Evolutionary conservation across 2,329 filamentous ascomycete genomes (phyloP), one percentile per base, ranked within the genome.

Genomic region (Trichophyton simii): DNA sequence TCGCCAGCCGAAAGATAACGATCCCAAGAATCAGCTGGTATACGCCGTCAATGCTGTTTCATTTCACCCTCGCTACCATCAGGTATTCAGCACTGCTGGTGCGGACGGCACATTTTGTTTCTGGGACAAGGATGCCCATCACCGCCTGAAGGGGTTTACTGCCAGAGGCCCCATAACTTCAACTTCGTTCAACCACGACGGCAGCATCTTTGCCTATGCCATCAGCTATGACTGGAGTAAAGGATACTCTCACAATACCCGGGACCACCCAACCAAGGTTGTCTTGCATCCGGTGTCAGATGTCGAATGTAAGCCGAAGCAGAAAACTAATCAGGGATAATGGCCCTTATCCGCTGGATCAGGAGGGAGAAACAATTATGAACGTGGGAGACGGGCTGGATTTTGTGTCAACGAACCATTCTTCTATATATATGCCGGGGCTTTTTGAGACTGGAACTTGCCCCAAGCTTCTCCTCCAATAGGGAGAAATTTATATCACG

Each of bases 211-310:
- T 71, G 89, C 88, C n/a, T 94, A 94, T 68, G 89, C 91, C 28
- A 83, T 96, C 57, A 91, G 89, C 72, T 97, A 99, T 74, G 94
- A 99, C 77, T 99, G 94, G 94, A 90, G 87, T 77, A 97, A 97
- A 79, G 94, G 94, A 13, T 96, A 91, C 77, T 84, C 88, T 66
- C 83, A 81, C 66, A 96, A 96, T 76, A 92, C 79, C 34, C 84
- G 84, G 62, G 81, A 81, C 59, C 67, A 69, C 25, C 84, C 88
- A 8, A 88, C 83, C 73, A 92, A 92, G 78, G 86, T 92, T 59
- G 91, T 90, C 85, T 79, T 95, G 71, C 89, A 94, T 71, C 86
- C 88, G 1, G 83, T 94, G 9, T 31, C 48, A 8, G 48, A 54
- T 31, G 22, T 13, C 0, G 48, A 54, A 34, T 34, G 22, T 28